A percentile compares a stretch with the other conserved stretches of the same genome.
Evolutionary conservation across 176 grass and related monocot genomes (phyloP).

Genomic region (Neostapfia colusana): DNA sequence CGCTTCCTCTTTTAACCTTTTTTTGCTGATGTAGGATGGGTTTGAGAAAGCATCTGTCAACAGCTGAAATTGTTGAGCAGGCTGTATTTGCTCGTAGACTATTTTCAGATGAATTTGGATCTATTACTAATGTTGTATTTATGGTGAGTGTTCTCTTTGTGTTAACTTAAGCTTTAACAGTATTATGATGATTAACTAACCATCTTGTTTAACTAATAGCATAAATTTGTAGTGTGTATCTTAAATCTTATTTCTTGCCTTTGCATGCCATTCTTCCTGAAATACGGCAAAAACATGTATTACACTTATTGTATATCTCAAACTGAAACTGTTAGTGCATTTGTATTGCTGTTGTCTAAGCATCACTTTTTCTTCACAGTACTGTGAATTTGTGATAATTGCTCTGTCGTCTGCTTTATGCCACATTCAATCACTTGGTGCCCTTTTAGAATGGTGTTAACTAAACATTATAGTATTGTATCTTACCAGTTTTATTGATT

Average conservation of each 20-base stretch:
- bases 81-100: conserved; percentile 89
- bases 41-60: conserved; percentile 83
- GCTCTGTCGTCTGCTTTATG: conserved; percentile 16
- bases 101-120: conserved; percentile 89
- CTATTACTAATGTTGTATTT: conserved; percentile 93
- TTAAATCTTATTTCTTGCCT: background rate
- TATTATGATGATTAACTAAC: background rate
- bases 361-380: background rate
- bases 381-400: conserved; percentile 1
- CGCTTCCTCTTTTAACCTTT: conserved; percentile 2
- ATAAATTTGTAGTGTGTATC: background rate
- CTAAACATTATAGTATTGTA: background rate
- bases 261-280: conserved; percentile 7
- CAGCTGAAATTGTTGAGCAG: conserved; percentile 97
- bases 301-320: background rate
- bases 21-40: conserved; percentile 62
- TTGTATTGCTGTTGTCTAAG: background rate
- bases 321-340: background rate
- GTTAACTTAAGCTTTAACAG: conserved; percentile 29
- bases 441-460: background rate
- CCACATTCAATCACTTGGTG: conserved; percentile 13
- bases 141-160: conserved; percentile 68
- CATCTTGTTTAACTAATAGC: conserved; percentile 17
- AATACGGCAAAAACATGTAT: background rate
- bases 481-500: conserved; percentile 2